These are phyloP conservation scores for Tolypocladium capitatum DNA, from an alignment of 2,329 filamentous ascomycete genomes.

Conservation along the genomic window DNA sequence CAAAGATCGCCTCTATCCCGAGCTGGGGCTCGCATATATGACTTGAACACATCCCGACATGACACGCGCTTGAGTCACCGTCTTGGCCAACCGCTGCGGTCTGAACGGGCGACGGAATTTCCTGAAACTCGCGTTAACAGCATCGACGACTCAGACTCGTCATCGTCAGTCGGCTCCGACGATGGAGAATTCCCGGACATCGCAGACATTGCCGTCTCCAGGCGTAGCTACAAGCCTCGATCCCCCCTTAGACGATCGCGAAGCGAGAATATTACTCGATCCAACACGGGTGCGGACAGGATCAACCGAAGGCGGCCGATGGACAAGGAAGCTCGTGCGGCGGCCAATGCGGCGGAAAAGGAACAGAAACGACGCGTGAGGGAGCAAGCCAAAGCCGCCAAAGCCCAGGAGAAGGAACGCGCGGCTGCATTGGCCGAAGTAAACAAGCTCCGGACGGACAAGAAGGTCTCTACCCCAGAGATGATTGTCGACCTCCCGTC, in stretches of 20 bases:
- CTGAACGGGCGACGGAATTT: neutral
- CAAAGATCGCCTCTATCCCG: neutral
- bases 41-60: neutral
- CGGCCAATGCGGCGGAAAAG: constrained; percentile 28
- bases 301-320: neutral
- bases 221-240: constrained; percentile 3
- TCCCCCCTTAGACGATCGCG: constrained; percentile 16
- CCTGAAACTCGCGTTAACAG: constrained; percentile 15
- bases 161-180: constrained; percentile 18
- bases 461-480: constrained; percentile 58
- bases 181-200: constrained; percentile 39
- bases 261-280: constrained; percentile 13
- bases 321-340: neutral
- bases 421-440: constrained; percentile 56
- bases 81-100: neutral
- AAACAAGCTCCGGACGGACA: constrained; percentile 61
- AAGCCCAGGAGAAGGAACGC: constrained; percentile 47
- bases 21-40: no score
- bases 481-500: constrained; percentile 63
- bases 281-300: neutral
- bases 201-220: constrained; percentile 22
- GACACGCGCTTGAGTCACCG: neutral
- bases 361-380: constrained; percentile 43
- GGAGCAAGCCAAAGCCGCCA: constrained; percentile 47
- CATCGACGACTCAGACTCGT: constrained; percentile 21